A percentile compares a stretch with the other conserved stretches of the same genome.
Evolutionary conservation across 2,329 filamentous ascomycete genomes (phyloP).

Genomic region (Phaeosphaeria sp.): DNA sequence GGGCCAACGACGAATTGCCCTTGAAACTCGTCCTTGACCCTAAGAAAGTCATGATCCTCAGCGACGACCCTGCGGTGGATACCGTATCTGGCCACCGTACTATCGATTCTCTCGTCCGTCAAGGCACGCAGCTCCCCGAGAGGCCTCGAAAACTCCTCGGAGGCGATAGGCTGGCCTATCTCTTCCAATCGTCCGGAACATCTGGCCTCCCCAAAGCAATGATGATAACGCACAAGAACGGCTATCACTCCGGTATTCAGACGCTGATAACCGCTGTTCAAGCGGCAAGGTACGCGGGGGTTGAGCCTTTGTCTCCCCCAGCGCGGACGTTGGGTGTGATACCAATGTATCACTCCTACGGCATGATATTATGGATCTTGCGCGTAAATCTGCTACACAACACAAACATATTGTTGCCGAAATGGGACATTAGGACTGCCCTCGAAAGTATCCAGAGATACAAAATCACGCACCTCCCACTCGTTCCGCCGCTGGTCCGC

Average conservation of each 20-base stretch:
- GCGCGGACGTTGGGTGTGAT: conserved; percentile 29
- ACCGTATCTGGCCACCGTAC: conserved; percentile 27
- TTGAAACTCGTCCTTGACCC: conserved; percentile 30
- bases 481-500: conserved; percentile 37
- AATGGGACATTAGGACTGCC: conserved; percentile 36
- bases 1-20: conserved; percentile 26
- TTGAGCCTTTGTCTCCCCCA: conserved; percentile 28
- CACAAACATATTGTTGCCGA: conserved; percentile 34
- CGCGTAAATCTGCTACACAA: conserved; percentile 31
- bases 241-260: conserved; percentile 34
- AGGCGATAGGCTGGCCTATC: conserved; percentile 34
- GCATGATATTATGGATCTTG: conserved; percentile 41
- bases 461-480: conserved; percentile 30
- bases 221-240: conserved; percentile 42
- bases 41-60: conserved; percentile 34
- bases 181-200: conserved; percentile 40
- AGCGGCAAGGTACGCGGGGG: conserved; percentile 23
- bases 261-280: conserved; percentile 32
- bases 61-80: conserved; percentile 28
- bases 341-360: conserved; percentile 43
- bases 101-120: conserved; percentile 31
- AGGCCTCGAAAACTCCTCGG: conserved; percentile 25
- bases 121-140: conserved; percentile 26
- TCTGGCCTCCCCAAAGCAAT: conserved; percentile 43
- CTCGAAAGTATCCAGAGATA: conserved; percentile 36